These are phyloP conservation scores for Botrytis paeoniae DNA, from an alignment of 2,329 filamentous ascomycete genomes.

Conservation along the genomic window DNA sequence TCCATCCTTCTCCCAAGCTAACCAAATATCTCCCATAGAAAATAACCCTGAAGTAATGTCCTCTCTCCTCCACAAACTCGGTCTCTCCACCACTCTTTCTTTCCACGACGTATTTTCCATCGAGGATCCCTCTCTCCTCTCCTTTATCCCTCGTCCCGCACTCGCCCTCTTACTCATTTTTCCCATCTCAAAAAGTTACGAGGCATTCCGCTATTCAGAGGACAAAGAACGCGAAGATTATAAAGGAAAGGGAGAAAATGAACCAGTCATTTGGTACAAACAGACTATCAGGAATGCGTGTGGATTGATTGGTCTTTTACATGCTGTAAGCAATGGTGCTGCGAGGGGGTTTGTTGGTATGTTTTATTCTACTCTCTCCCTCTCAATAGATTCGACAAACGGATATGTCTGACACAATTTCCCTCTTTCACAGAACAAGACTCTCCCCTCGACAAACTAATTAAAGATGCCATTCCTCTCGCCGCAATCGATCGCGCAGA, in stretches of 20 bases:
- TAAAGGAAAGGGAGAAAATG: slow-evolving; percentile 59
- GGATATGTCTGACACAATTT: slow-evolving; percentile 40
- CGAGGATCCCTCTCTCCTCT: slow-evolving; percentile 79
- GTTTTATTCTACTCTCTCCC: slow-evolving; percentile 42
- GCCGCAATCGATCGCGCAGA: slow-evolving; percentile 64
- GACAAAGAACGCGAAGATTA: slow-evolving; percentile 66
- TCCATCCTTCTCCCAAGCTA: not conserved
- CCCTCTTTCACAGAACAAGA: slow-evolving; percentile 35
- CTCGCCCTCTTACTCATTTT: slow-evolving; percentile 91
- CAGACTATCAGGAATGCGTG: slow-evolving; percentile 96
- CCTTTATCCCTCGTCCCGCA: slow-evolving; percentile 85
- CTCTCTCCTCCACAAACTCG: slow-evolving; percentile 75
- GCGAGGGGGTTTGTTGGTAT: slow-evolving; percentile 86
- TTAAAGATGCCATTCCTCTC: slow-evolving; percentile 69
- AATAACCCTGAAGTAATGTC: slow-evolving; percentile 90
- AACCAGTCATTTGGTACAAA: slow-evolving; percentile 89
- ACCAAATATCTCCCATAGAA: slow-evolving; percentile 44
- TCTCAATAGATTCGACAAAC: slow-evolving; percentile 53
- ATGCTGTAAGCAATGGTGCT: slow-evolving; percentile 76
- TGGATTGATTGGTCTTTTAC: slow-evolving; percentile 84
- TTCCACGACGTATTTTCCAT: slow-evolving; percentile 95
- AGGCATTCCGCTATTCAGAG: slow-evolving; percentile 72
- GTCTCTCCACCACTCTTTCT: slow-evolving; percentile 69
- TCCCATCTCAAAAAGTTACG: slow-evolving; percentile 78
- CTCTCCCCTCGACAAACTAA: slow-evolving; percentile 55